Percentiles rank a stretch among this genome's conserved stretches.
These are phyloP conservation scores for Puccinia triticina DNA, from an alignment of 1,284 basidiomycete genomes.

Conservation along the genomic window DNA sequence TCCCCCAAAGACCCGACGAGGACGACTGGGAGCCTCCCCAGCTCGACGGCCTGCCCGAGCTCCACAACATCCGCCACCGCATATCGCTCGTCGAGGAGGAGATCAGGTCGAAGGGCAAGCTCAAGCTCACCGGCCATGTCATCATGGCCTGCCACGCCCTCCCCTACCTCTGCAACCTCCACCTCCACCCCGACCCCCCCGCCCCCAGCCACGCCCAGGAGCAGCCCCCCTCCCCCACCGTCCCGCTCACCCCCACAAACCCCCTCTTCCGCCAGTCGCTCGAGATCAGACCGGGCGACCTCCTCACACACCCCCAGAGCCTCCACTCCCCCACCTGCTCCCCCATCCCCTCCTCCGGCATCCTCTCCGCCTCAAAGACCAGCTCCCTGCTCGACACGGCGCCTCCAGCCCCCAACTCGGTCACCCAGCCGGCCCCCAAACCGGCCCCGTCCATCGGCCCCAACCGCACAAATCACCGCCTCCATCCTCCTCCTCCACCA, in stretches of 20 bases:
- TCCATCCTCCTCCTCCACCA: neutral
- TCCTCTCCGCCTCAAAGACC: neutral
- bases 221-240: neutral
- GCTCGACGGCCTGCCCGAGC: slow-evolving; percentile 47
- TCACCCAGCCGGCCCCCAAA: neutral
- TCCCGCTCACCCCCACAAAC: slow-evolving; percentile 6
- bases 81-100: slow-evolving; percentile 43
- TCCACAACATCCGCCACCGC: slow-evolving; percentile 34
- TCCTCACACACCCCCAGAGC: slow-evolving; percentile 34
- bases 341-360: neutral
- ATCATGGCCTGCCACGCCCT: slow-evolving; percentile 52
- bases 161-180: slow-evolving; percentile 43
- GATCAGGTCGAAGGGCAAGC: slow-evolving; percentile 46
- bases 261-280: neutral
- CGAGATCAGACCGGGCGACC: slow-evolving; percentile 44
- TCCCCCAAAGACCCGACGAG: slow-evolving; percentile 38
- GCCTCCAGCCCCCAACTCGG: neutral
- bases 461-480: neutral
- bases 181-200: slow-evolving; percentile 1
- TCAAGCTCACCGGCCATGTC: slow-evolving; percentile 49
- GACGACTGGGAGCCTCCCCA: slow-evolving; percentile 51
- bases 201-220: neutral
- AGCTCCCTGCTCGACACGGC: slow-evolving; percentile 10
- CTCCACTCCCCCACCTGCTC: slow-evolving; percentile 32
- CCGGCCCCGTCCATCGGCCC: neutral